Evolutionary conservation across 2,329 filamentous ascomycete genomes (phyloP).

Genomic region (Scytalidium sp.): DNA sequence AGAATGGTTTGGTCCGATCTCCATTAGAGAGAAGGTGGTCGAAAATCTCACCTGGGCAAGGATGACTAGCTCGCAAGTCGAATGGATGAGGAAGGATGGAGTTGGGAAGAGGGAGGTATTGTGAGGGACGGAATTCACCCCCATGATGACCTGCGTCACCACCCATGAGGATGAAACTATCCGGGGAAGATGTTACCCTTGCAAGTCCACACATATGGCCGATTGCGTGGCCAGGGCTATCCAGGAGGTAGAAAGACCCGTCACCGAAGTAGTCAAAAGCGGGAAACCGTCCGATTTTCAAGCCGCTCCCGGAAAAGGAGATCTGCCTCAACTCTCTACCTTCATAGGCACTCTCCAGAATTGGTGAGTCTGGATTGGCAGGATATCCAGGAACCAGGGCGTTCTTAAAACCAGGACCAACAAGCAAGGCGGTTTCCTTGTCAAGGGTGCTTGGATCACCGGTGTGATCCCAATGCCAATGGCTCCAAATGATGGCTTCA

Average conservation of each 20-base stretch:
- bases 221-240: conserved; percentile 49
- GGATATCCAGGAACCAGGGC: conserved; percentile 42
- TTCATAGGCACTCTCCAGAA: conserved; percentile 38
- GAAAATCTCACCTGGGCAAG: conserved; percentile 40
- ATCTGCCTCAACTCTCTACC: conserved; percentile 32
- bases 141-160: conserved; percentile 45
- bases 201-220: conserved; percentile 50
- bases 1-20: conserved; percentile 28
- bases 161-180: conserved; percentile 47
- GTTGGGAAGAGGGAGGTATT: conserved; percentile 34
- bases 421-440: conserved; percentile 37
- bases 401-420: conserved; percentile 44
- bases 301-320: conserved; percentile 23
- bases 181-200: conserved; percentile 31
- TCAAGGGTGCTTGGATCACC: conserved; percentile 42
- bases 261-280: conserved; percentile 53
- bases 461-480: conserved; percentile 38
- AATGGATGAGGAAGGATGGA: conserved; percentile 38
- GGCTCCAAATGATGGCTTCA: conserved; percentile 31
- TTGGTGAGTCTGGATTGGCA: conserved; percentile 31
- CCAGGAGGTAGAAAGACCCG: conserved; percentile 52
- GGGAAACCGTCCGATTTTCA: conserved; percentile 42
- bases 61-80: conserved; percentile 14
- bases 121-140: conserved; percentile 41
- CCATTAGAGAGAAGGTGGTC: conserved; percentile 33